phyloP scores from a whole-genome alignment of 129 eudicot species.

The Sambucus nigra region DNA sequence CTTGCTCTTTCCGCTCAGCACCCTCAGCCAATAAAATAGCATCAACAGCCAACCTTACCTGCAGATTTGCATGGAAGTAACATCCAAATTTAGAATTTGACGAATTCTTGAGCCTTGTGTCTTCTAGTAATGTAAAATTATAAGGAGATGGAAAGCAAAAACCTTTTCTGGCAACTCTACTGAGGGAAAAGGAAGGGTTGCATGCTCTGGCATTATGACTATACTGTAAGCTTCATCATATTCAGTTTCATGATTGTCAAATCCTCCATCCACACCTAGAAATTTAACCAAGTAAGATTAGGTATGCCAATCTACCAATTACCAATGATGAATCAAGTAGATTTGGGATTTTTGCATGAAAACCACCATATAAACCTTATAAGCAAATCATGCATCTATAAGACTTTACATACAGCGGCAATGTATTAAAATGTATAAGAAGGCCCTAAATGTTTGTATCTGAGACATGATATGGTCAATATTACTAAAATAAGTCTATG shows the following conservation, averaged over 20 bases:
- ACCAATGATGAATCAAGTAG: neutral
- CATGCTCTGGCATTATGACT: slow-evolving; percentile 64
- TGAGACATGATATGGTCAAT: no score
- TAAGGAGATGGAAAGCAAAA: neutral
- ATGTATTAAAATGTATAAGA: no score
- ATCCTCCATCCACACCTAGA: slow-evolving; percentile 82
- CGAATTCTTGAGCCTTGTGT: neutral
- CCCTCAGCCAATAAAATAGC: slow-evolving; percentile 70
- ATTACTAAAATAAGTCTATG: no score
- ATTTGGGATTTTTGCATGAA: neutral
- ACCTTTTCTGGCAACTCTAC: slow-evolving; percentile 91
- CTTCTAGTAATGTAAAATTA: neutral
- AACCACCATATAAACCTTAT: no score
- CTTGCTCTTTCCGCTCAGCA: slow-evolving; percentile 89
- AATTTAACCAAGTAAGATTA: slow-evolving; percentile 7
- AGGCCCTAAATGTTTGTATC: no score
- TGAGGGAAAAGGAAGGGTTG: slow-evolving; percentile 71
- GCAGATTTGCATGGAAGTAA: slow-evolving; percentile 2
- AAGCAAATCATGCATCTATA: no score
- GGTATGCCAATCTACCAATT: neutral
- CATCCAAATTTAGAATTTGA: neutral
- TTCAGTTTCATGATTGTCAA: slow-evolving; percentile 67
- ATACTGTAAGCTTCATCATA: slow-evolving; percentile 63
- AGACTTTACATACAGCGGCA: no score
- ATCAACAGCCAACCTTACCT: slow-evolving; percentile 94